Base-by-base conservation (phyloP, 805 yeast genomes). In the Cyberlindnera sargentensis region DNA sequence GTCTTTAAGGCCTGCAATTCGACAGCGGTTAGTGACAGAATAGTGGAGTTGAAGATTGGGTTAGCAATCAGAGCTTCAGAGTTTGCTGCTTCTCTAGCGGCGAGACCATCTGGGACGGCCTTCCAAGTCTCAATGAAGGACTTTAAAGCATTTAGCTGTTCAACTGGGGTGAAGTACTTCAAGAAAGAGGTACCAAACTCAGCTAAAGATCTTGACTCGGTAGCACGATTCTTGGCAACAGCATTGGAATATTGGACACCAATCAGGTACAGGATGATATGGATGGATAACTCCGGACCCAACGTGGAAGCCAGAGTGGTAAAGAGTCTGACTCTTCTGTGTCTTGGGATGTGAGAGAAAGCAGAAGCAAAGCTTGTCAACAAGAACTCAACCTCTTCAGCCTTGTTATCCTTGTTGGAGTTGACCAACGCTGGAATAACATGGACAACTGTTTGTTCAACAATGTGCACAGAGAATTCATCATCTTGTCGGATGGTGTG, bases 401-500 rank as follows among this genome's bases (percentile, higher is more conserved):
- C 61, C 51, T 68, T 65, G 41, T 72, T 72, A 27, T 53, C 51
- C 43, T 68, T 66, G 27, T 61, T 57, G 27, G 68, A 65, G 36
- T 72, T 70, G 2, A 89, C 79, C 47, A 91, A 72, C 0, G 97
- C 96, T 5, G 99, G 98, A 31, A 93, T 81, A 40, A 93, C 96
- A 54, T 84, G 82, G 24, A 84, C 67, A 40, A 93, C 83, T 2
- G 99, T 91, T 60, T 87, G 93, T 57, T 89, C 95, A 49, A 93
- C 88, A 37, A 90, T 97, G 51, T 85, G 85, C 30, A 84, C 84
- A 0, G 97, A 88, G 58, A 86, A 91, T 60, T 88, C 97, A 63
- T 93, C 98, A 62, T 93, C 99, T 65, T 93, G 96, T 57, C 96
- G 82, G 41, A 93, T 78, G 10, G 97, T 90, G 57, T 89, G 95